A percentile compares a stretch with the other conserved stretches of the same genome.
These are phyloP conservation scores for Ophiorrhiza pumila DNA, from an alignment of 257 asterid species.

Conservation along the genomic window DNA sequence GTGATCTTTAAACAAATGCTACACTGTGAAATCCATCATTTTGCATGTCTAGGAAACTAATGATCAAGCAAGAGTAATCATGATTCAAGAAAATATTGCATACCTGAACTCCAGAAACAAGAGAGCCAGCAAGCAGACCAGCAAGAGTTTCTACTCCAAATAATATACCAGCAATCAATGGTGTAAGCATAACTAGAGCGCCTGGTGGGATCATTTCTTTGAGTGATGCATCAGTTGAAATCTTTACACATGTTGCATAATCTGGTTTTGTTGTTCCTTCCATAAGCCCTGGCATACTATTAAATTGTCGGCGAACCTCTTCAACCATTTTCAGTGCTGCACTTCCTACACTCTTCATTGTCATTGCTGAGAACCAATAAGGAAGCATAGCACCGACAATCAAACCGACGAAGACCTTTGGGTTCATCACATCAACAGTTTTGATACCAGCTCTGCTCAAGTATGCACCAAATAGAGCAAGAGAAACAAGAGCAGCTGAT, in stretches of 20 bases:
- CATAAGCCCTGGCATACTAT: slow-evolving; percentile 72
- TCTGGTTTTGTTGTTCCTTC: slow-evolving; percentile 55
- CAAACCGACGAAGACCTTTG: slow-evolving; percentile 77
- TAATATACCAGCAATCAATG: slow-evolving; percentile 44
- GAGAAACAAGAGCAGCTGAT: slow-evolving; percentile 82
- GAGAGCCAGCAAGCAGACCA: slow-evolving; percentile 55
- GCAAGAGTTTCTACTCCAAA: slow-evolving; percentile 55
- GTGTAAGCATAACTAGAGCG: slow-evolving; percentile 53
- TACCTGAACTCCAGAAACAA: slow-evolving; percentile 55
- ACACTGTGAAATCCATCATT: no score
- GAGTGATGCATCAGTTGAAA: slow-evolving; percentile 52
- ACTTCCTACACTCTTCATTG: slow-evolving; percentile 91
- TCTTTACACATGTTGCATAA: slow-evolving; percentile 53
- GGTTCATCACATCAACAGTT: slow-evolving; percentile 75
- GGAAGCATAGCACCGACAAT: slow-evolving; percentile 94
- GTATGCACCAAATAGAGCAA: slow-evolving; percentile 88
- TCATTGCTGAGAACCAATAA: slow-evolving; percentile 95
- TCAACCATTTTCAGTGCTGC: slow-evolving; percentile 94
- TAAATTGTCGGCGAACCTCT: slow-evolving; percentile 82
- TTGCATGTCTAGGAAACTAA: no score
- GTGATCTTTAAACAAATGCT: no score
- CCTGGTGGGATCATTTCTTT: slow-evolving; percentile 58
- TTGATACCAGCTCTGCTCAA: slow-evolving; percentile 76
- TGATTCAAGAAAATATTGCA: neutral
- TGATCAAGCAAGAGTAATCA: neutral